Evolutionary conservation across 2,329 filamentous ascomycete species (phyloP).

Genomic region (Microascus cirrosus): DNA sequence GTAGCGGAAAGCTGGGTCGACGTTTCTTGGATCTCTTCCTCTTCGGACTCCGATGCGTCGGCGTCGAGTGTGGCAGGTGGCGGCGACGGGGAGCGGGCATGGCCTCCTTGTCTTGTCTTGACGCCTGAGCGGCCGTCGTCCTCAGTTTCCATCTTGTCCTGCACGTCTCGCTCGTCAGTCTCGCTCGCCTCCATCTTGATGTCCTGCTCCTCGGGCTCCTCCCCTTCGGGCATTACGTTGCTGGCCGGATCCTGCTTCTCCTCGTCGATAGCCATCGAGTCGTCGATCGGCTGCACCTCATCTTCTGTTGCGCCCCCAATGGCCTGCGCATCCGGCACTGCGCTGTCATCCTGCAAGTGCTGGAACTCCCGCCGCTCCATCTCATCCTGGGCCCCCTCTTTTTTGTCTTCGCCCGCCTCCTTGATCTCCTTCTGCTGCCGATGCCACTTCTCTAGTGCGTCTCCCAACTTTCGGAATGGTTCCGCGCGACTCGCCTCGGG

Average conservation of each 20-base stretch:
- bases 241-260: slow-evolving; percentile 41
- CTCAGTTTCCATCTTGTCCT: slow-evolving; percentile 24
- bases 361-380: slow-evolving; percentile 80
- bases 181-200: slow-evolving; percentile 17
- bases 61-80: slow-evolving; percentile 16
- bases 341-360: slow-evolving; percentile 77
- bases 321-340: slow-evolving; percentile 77
- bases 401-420: slow-evolving; percentile 33
- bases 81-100: slow-evolving; percentile 37
- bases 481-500: slow-evolving; percentile 28
- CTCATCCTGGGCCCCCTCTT: slow-evolving; percentile 38
- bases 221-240: slow-evolving; percentile 41
- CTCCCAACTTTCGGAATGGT: slow-evolving; percentile 88
- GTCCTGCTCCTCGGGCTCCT: slow-evolving; percentile 31
- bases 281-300: slow-evolving; percentile 73
- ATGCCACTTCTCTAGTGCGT: slow-evolving; percentile 88
- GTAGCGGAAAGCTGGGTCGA: slow-evolving; percentile 60
- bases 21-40: slow-evolving; percentile 38
- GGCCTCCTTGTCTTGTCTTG: slow-evolving; percentile 46
- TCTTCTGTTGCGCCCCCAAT: slow-evolving; percentile 82
- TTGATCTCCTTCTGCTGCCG: slow-evolving; percentile 75
- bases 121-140: slow-evolving; percentile 50
- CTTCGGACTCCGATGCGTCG: slow-evolving; percentile 27
- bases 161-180: slow-evolving; percentile 24
- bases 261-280: slow-evolving; percentile 76